Evolutionary conservation across 768 basidiomycete genomes (phyloP).

Genomic region (Auricularia cornea): DNA sequence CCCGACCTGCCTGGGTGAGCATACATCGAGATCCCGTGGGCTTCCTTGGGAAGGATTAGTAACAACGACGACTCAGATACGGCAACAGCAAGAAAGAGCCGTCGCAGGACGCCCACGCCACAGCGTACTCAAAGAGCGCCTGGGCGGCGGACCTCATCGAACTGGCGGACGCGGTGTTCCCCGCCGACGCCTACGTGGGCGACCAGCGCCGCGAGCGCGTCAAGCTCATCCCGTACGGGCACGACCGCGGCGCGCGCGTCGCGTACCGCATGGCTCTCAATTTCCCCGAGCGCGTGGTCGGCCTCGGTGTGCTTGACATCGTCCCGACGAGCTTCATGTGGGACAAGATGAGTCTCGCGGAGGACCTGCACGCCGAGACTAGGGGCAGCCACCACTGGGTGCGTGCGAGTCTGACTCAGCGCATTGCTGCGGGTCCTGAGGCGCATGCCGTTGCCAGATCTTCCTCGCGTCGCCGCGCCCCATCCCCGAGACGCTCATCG

Average conservation of each 20-base stretch:
- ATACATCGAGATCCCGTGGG: neutral
- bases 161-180: slow-evolving; percentile 6
- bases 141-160: slow-evolving; percentile 12
- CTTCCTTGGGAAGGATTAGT: too few relatives aligned
- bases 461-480: slow-evolving; percentile 13
- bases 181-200: neutral
- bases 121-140: slow-evolving; percentile 11
- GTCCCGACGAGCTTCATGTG: slow-evolving; percentile 12
- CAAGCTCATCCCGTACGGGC: slow-evolving; percentile 12
- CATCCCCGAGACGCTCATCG: slow-evolving; percentile 13
- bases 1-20: slow-evolving; percentile 15
- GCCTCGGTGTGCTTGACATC: slow-evolving; percentile 12
- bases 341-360: slow-evolving; percentile 11
- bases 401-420: neutral
- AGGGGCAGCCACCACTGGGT: slow-evolving; percentile 12
- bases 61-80: too few relatives aligned
- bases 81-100: slow-evolving; percentile 10
- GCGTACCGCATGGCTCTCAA: slow-evolving; percentile 13
- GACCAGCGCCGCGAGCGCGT: neutral
- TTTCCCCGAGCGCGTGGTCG: slow-evolving; percentile 12
- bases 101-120: slow-evolving; percentile 1
- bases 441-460: slow-evolving; percentile 8
- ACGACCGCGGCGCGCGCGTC: slow-evolving; percentile 14
- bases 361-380: slow-evolving; percentile 9
- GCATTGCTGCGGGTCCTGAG: too few relatives aligned